Conservation (phyloP, 768 basidiomycete species). For the Auriscalpium microsporum region DNA sequence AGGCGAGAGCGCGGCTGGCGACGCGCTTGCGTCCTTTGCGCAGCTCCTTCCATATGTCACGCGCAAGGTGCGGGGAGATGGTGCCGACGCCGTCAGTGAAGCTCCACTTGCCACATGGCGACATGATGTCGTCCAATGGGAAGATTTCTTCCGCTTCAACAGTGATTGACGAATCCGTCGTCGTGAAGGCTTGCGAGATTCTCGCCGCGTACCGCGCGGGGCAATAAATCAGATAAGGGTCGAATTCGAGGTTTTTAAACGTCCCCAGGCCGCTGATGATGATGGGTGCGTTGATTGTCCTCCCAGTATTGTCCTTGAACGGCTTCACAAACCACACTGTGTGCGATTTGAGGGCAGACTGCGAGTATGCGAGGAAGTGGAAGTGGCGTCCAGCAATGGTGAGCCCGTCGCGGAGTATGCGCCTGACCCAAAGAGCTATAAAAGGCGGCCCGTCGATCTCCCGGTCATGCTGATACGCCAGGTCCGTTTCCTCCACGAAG, state of each 20-base stretch:
- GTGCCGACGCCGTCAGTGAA: slow-evolving; percentile 72
- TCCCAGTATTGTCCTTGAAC: slow-evolving; percentile 30
- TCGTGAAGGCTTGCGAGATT: slow-evolving; percentile 66
- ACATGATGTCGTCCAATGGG: slow-evolving; percentile 40
- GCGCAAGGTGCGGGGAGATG: slow-evolving; percentile 46
- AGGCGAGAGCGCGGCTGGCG: slow-evolving; percentile 24
- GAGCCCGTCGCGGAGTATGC: slow-evolving; percentile 37
- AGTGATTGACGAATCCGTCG: slow-evolving; percentile 53
- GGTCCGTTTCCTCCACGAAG: slow-evolving; percentile 50
- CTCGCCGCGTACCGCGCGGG: slow-evolving; percentile 67
- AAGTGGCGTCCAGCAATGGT: slow-evolving; percentile 47
- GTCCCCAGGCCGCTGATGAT: slow-evolving; percentile 51
- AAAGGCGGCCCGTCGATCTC: slow-evolving; percentile 47
- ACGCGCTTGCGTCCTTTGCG: slow-evolving; percentile 30
- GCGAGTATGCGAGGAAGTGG: slow-evolving; percentile 63
- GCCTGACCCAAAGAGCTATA: slow-evolving; percentile 39
- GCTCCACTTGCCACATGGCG: slow-evolving; percentile 26
- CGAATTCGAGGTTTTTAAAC: slow-evolving; percentile 40
- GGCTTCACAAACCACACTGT: slow-evolving; percentile 56
- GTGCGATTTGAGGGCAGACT: slow-evolving; percentile 57
- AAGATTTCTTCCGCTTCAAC: slow-evolving; percentile 31
- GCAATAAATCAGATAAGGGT: slow-evolving; percentile 41
- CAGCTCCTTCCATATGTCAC: slow-evolving; percentile 35
- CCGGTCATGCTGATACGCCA: slow-evolving; percentile 46
- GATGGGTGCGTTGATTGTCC: slow-evolving; percentile 28